Conservation (phyloP, 805 yeast species). For the Ogataea naganishii region DNA sequence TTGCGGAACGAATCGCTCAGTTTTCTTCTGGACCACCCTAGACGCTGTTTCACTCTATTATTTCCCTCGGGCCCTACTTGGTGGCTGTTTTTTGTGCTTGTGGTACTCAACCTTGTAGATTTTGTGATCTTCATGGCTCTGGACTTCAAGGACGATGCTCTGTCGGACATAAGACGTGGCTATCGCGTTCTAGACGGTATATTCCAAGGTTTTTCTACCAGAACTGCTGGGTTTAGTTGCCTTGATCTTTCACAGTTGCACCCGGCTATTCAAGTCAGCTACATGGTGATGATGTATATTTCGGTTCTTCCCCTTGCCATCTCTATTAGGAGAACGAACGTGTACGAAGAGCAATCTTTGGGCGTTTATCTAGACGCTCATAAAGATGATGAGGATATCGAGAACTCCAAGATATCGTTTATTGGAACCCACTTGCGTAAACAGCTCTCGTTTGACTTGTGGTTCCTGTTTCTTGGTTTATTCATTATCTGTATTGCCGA, state of each 20-base stretch:
- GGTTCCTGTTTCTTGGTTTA: conserved; percentile 85
- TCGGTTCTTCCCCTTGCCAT: conserved; percentile 95
- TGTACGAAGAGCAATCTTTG: conserved; percentile 92
- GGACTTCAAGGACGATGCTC: conserved; percentile 48
- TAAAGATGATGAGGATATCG: conserved; percentile 27
- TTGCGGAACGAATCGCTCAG: conserved; percentile 67
- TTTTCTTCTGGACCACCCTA: conserved; percentile 87
- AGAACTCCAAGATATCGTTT: conserved; percentile 46
- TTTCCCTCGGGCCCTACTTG: conserved; percentile 93
- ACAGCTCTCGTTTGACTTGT: conserved; percentile 87
- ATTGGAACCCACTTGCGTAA: conserved; percentile 83
- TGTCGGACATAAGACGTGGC: conserved; percentile 53
- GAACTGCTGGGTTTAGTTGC: conserved; percentile 88
- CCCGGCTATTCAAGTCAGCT: conserved; percentile 89
- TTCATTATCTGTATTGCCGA: conserved; percentile 86
- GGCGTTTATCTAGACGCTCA: conserved; percentile 56
- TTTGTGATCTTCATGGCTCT: conserved; percentile 71
- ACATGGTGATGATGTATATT: conserved; percentile 96
- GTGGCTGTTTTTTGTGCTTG: conserved; percentile 79
- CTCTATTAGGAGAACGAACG: conserved; percentile 93
- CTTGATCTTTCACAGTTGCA: conserved; percentile 63
- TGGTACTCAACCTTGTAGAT: conserved; percentile 68
- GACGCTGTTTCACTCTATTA: conserved; percentile 89
- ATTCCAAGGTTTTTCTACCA: conserved; percentile 83
- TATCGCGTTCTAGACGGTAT: conserved; percentile 72